Percentiles rank a stretch among this genome's conserved stretches.
Evolutionary conservation across 306 rosid genomes (phyloP).

Genomic region (Ochetophila trinervis): DNA sequence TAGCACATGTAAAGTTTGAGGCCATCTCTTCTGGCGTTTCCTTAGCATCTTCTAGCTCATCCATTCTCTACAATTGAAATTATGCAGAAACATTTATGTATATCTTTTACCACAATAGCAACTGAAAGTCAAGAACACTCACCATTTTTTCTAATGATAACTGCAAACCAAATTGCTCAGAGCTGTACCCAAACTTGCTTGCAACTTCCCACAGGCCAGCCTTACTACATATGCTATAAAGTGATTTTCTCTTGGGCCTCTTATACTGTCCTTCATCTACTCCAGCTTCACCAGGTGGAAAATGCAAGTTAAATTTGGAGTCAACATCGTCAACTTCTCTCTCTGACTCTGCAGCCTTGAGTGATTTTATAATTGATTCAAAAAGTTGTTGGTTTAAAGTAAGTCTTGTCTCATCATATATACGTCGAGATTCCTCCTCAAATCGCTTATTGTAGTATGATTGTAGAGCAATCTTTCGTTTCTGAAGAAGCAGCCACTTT

Average conservation of each 20-base stretch:
- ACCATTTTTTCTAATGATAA: slow-evolving; percentile 71
- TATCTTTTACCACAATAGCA: slow-evolving; percentile 22
- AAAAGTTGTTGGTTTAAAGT: slow-evolving; percentile 66
- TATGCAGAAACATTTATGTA: slow-evolving; percentile 9
- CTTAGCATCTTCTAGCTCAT: slow-evolving; percentile 93
- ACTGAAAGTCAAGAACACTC: slow-evolving; percentile 30
- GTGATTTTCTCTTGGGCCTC: slow-evolving; percentile 88
- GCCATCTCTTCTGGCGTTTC: slow-evolving; percentile 99
- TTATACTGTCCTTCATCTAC: slow-evolving; percentile 93
- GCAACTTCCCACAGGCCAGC: slow-evolving; percentile 99
- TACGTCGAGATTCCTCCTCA: slow-evolving; percentile 82
- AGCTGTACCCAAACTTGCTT: slow-evolving; percentile 85
- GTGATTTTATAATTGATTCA: slow-evolving; percentile 82
- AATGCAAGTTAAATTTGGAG: slow-evolving; percentile 93
- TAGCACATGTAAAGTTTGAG: slow-evolving; percentile 80
- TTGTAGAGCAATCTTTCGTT: slow-evolving; percentile 84
- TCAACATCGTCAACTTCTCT: slow-evolving; percentile 98
- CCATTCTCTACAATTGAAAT: slow-evolving; percentile 46
- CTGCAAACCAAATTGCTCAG: slow-evolving; percentile 92
- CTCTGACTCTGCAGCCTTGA: slow-evolving; percentile 93
- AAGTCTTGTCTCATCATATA: slow-evolving; percentile 73
- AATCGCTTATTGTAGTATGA: slow-evolving; percentile 69
- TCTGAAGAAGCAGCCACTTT: slow-evolving; percentile 94
- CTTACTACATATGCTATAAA: slow-evolving; percentile 67
- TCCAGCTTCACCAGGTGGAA: slow-evolving; percentile 90